Evolutionary conservation across 169 alveolate species (phyloP).

Genomic region (Theileria luwenshuni): DNA sequence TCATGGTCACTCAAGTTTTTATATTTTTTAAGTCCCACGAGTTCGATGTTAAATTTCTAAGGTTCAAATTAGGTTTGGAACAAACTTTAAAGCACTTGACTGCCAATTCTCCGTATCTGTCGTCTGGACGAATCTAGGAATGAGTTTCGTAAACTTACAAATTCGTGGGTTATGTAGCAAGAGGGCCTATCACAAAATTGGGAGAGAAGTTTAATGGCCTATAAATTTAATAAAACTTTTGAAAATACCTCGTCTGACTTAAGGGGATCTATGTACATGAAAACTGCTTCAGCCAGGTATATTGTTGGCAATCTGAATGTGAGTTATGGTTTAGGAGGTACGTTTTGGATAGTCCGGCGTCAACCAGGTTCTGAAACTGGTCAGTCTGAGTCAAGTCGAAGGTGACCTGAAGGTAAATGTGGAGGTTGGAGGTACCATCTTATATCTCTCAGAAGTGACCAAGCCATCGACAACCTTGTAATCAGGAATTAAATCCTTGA

Average conservation of each 20-base stretch:
- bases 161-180: no score
- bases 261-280: not conserved
- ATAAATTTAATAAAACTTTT: no score
- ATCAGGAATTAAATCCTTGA: conserved; percentile 27
- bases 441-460: conserved; percentile 18
- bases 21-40: not conserved
- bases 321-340: not conserved
- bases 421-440: conserved; percentile 29
- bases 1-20: not conserved
- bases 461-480: conserved; percentile 6
- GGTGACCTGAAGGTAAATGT: not conserved
- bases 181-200: not conserved
- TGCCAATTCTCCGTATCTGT: no score
- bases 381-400: conserved; percentile 5
- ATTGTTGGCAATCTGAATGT: not conserved
- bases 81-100: no score
- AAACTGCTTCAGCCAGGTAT: not conserved
- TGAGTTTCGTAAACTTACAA: no score
- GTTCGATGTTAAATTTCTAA: not conserved
- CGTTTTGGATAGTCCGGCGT: conserved; percentile 7
- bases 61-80: not conserved
- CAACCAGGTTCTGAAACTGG: not conserved
- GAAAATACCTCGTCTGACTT: not conserved
- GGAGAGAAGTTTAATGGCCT: not conserved
- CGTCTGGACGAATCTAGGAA: no score